Base-by-base conservation (phyloP, 306 rosid species). In the Cyamopsis tetragonoloba region DNA sequence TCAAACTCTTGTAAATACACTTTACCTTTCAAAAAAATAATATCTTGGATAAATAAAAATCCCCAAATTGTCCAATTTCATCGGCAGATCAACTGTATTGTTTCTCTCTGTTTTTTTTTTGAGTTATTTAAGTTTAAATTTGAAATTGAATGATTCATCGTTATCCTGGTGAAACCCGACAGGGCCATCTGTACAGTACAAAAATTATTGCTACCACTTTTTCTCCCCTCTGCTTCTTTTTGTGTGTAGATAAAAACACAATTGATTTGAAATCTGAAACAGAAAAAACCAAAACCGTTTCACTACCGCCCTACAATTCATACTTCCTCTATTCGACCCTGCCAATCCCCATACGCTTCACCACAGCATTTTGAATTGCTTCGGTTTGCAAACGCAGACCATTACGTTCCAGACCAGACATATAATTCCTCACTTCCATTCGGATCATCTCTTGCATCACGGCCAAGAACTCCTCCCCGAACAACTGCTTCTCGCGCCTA, bases 401-500 rank as follows among this genome's bases (percentile, higher is more conserved):
- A 3, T 76, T 83, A 28, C 48, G 84, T 73, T 88, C 89, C 5
- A 84, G n/a, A 64, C 87, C 97, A 37, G 86, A 77, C 97, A 91
- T 88, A 67, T 86, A 91, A 65, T 39, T 81, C 44, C 82, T 81
- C 79, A 91, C 96, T 71, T 91, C 97, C 62, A 77, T 84, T 31
- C 88, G 77, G 9, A 91, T 70, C 97, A 91, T 88, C 66, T 91
- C 96, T 66, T 86, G 96, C 89, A 91, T 86, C 77, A 79, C 84
- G 2, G 68, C 62, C 83, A 88, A 34, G 23, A 86, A 88, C 75
- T 91, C 96, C 0, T 71, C 26, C 56, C 80, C 86, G 57, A 84
- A 86, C n/a, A 82, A 84, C 80, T 72, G 86, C 68, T 77, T 79
- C 67, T 85, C 91, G 0, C 31, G 22, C 11, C 79, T 74, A 13